Evolutionary conservation across 495 filamentous ascomycete genomes (phyloP), one percentile per base, ranked within the genome.

Genomic region (Penicillium ucsense): DNA sequence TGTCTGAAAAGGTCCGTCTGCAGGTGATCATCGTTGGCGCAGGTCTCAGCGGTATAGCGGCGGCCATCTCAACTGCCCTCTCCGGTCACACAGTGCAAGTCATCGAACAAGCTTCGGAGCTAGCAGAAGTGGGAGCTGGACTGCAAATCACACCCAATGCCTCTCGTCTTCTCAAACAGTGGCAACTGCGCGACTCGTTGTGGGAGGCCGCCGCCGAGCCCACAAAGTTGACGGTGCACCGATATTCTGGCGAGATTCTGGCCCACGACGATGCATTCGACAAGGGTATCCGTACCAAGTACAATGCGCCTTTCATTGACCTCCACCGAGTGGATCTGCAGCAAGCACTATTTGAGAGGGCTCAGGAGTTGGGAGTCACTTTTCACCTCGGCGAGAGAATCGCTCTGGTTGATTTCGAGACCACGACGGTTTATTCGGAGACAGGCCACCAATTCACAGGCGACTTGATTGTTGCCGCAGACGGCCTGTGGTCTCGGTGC

Each of bases 291-390:
- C 48, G 63, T 2, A 57, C 59, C 11, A 66, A 70, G 27, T 73
- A 77, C 50, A 63, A 66, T 10, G 71, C 68, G 0, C 76, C 75
- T 2, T 71, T 83, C 63, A 55, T 79, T 59, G 75, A 81, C 53
- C 68, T 83, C 10, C 79, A 84, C 52, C 72, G 81, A 27, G 79
- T 76, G 3, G 74, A 79, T 51, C 64, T 80, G 30, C 81, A 84
- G 37, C 60, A 60, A 11, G 71, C 70, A 32, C 62, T 85, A 5
- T 66, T 72, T 20, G 64, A 71, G 2, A 66, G 74, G 11, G 80
- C 79, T 0, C 41, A 66, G 27, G 68, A 74, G 11, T 67, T 84
- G 1, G 80, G 79, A 7, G 72, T 76, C 0, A 51, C 53, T n/a
- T 58, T 84, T 33, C 52, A 62, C 20, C 63, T 78, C 9, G 68